A percentile compares a stretch with the other conserved stretches of the same genome.
Evolutionary conservation across 306 rosid species (phyloP).

Genomic region (Citrullus colocynthis): DNA sequence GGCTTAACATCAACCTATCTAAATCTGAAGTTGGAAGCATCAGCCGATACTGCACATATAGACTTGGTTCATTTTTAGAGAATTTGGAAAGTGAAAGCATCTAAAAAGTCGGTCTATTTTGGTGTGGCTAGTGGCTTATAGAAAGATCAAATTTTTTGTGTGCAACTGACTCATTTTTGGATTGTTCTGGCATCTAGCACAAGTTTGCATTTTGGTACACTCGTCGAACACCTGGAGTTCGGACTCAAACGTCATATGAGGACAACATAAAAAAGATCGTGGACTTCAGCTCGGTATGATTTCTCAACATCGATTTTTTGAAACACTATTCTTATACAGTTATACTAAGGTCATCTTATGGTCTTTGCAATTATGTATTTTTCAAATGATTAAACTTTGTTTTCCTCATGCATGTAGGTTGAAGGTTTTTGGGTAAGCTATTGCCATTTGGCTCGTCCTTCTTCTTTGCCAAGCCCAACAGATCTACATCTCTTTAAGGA

Average conservation of each 20-base stretch:
- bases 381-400: not conserved
- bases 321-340: not conserved
- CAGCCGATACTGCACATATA: too few species aligned
- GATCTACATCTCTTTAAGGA: constrained; percentile 93
- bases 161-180: constrained; percentile 2
- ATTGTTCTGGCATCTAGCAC: constrained; percentile 28
- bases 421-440: constrained; percentile 92
- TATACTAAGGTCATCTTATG: not conserved
- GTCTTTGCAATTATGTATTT: not conserved
- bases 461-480: constrained; percentile 84
- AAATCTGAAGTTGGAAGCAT: too few species aligned
- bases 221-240: constrained; percentile 81
- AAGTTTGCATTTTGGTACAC: constrained; percentile 92
- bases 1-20: too few species aligned
- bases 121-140: not conserved
- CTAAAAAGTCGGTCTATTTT: not conserved
- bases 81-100: not conserved
- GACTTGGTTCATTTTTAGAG: not conserved
- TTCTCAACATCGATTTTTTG: not conserved
- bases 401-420: constrained; percentile 29
- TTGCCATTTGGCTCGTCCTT: constrained; percentile 79
- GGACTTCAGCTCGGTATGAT: constrained; percentile 71
- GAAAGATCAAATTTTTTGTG: not conserved
- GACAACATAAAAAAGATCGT: constrained; percentile 86
- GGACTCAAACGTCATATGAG: constrained; percentile 67